These are phyloP conservation scores for Trypanosomatidae sp. DNA, from an alignment of 208 protist genomes.

Conservation along the genomic window DNA sequence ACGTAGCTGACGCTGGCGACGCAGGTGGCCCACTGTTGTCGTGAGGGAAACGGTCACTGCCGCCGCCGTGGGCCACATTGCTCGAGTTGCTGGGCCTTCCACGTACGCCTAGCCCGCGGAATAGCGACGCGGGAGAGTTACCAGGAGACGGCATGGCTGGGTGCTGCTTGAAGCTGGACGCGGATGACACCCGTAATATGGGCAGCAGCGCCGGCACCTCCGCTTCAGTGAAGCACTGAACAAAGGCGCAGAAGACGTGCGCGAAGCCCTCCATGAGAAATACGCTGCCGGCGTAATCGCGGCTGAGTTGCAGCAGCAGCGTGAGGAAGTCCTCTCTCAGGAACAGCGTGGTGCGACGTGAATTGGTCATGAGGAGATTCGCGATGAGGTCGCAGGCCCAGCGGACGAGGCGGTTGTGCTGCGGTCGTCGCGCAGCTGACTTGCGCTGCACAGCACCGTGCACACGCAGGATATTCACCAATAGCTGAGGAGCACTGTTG, in stretches of 20 bases:
- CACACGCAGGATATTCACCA: conserved; percentile 49
- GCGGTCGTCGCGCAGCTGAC: conserved; percentile 6
- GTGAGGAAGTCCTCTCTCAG: conserved; percentile 41
- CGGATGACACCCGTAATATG: neutral
- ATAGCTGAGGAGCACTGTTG: conserved; percentile 51
- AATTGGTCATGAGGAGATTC: conserved; percentile 35
- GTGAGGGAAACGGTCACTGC: neutral
- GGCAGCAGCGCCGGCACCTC: neutral
- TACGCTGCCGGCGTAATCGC: conserved; percentile 23
- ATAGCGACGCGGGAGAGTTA: neutral
- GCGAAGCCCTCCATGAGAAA: conserved; percentile 24
- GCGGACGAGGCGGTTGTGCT: conserved; percentile 32
- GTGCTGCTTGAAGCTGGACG: neutral
- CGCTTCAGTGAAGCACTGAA: conserved; percentile 21
- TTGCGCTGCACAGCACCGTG: conserved; percentile 35
- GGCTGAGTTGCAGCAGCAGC: conserved; percentile 42
- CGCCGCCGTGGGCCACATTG: neutral
- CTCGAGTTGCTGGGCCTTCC: neutral
- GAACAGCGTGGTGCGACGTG: conserved; percentile 34
- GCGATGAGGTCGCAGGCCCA: conserved; percentile 50
- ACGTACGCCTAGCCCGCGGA: neutral
- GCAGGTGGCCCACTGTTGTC: neutral
- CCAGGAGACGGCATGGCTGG: neutral
- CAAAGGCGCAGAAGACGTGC: conserved; percentile 27
- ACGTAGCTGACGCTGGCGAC: neutral